Conservation (phyloP, 805 yeast genomes). For the Cyberlindnera sargentensis region DNA sequence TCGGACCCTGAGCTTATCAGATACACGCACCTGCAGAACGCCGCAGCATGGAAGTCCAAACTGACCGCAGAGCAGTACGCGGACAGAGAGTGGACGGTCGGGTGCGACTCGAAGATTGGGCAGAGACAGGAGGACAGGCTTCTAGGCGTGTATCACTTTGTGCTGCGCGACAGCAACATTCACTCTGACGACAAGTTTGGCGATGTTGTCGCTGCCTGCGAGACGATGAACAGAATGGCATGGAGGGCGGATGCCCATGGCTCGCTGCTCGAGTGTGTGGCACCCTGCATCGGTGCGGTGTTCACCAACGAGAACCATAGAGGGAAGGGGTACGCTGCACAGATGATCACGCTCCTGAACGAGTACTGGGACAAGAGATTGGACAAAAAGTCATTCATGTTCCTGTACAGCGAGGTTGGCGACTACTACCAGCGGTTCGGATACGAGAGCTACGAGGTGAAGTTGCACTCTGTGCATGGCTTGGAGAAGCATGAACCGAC, state of each 20-base stretch:
- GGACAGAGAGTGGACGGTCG: conserved; percentile 29
- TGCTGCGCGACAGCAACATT: conserved; percentile 24
- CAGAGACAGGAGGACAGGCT: conserved; percentile 10
- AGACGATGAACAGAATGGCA: conserved; percentile 32
- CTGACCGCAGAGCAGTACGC: conserved; percentile 29
- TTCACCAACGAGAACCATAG: conserved; percentile 43
- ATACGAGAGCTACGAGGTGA: conserved; percentile 36
- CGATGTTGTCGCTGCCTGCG: conserved; percentile 34
- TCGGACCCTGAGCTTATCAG: conserved; percentile 28
- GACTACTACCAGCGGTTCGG: conserved; percentile 61
- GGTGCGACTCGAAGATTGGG: conserved; percentile 22
- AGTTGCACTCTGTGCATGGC: conserved; percentile 26
- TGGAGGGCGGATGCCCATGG: conserved; percentile 25
- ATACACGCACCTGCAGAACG: conserved; percentile 30
- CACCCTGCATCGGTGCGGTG: conserved; percentile 53
- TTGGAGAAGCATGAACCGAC: conserved; percentile 11
- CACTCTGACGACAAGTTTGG: conserved; percentile 12
- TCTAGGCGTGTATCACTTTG: conserved; percentile 32
- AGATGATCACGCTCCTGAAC: conserved; percentile 36
- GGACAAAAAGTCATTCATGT: conserved; percentile 27
- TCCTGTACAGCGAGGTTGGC: conserved; percentile 70
- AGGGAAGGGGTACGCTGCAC: conserved; percentile 47
- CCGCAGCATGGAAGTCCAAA: conserved; percentile 28
- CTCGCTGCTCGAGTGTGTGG: conserved; percentile 23
- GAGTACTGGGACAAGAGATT: conserved; percentile 28